phyloP scores from a whole-genome alignment of 495 filamentous ascomycete species.

The Echria macrotheca region DNA sequence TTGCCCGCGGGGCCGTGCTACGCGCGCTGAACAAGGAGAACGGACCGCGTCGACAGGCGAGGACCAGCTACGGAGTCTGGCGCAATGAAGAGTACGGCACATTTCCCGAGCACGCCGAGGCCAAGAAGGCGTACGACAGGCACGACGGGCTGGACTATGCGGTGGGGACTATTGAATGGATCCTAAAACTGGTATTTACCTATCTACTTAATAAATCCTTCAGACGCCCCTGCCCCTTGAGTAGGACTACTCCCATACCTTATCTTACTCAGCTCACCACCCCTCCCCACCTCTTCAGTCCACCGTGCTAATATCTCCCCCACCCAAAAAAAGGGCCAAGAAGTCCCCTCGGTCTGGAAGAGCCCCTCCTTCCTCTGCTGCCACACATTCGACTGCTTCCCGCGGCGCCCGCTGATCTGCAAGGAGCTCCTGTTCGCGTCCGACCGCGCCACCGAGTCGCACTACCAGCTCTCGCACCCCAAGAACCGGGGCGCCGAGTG shows the following conservation, averaged over 20 bases:
- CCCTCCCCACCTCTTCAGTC: not conserved
- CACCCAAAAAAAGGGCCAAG: not conserved
- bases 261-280: no score
- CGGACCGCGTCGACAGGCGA: conserved; percentile 17
- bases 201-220: not conserved
- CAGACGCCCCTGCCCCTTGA: not conserved
- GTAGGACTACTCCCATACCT: no score
- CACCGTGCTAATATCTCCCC: not conserved
- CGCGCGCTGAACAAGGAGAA: conserved; percentile 20
- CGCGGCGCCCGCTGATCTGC: conserved; percentile 4
- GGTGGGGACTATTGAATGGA: conserved; percentile 15
- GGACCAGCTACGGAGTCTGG: conserved; percentile 29
- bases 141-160: conserved; percentile 13
- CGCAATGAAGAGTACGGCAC: conserved; percentile 14
- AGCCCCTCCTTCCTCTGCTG: conserved; percentile 4
- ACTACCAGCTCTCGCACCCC: conserved; percentile 12
- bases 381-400: conserved; percentile 15
- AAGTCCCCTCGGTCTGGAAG: conserved; percentile 6
- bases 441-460: conserved; percentile 13
- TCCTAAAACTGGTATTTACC: conserved; percentile 14
- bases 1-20: conserved; percentile 27
- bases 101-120: conserved; percentile 16
- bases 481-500: conserved; percentile 13
- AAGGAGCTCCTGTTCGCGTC: conserved; percentile 19
- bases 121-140: not conserved